These are phyloP conservation scores for Paecilomyces variotii DNA, from an alignment of 2,329 filamentous ascomycete genomes.

Conservation along the genomic window DNA sequence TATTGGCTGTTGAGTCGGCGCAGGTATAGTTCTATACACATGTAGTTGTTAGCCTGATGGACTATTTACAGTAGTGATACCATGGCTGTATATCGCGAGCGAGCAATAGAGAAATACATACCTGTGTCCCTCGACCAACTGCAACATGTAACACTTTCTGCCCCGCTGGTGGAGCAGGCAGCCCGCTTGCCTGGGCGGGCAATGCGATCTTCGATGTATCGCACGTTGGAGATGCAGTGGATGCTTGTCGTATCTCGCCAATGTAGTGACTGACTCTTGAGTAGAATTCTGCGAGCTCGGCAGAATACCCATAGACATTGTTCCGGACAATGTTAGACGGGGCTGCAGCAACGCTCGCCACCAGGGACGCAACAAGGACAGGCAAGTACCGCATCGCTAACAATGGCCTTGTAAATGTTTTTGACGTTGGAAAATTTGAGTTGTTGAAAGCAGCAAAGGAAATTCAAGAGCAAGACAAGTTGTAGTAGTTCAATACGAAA, in stretches of 20 bases:
- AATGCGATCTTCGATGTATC: constrained; percentile 26
- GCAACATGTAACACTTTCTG: constrained; percentile 67
- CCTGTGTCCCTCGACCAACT: constrained; percentile 70
- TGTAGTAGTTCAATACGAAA: not conserved
- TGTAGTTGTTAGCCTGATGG: constrained; percentile 8
- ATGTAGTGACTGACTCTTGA: constrained; percentile 33
- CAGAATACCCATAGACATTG: constrained; percentile 30
- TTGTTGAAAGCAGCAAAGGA: not conserved
- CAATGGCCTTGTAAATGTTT: not conserved
- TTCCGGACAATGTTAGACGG: constrained; percentile 22
- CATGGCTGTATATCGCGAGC: not conserved
- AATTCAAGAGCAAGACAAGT: not conserved
- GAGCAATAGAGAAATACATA: constrained; percentile 15
- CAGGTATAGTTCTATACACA: constrained; percentile 79
- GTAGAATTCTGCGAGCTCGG: constrained; percentile 33
- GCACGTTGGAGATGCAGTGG: constrained; percentile 17
- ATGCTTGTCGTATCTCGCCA: constrained; percentile 13
- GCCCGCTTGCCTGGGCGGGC: constrained; percentile 46
- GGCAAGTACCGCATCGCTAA: constrained; percentile 6
- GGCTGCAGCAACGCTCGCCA: constrained; percentile 25
- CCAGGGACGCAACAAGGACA: constrained; percentile 21
- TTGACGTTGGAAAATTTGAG: not conserved
- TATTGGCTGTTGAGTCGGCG: constrained; percentile 50
- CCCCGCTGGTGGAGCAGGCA: constrained; percentile 55
- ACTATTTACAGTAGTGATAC: not conserved